Evolutionary conservation across 2,329 filamentous ascomycete genomes (phyloP).

Genomic region (Penicillium palitans): DNA sequence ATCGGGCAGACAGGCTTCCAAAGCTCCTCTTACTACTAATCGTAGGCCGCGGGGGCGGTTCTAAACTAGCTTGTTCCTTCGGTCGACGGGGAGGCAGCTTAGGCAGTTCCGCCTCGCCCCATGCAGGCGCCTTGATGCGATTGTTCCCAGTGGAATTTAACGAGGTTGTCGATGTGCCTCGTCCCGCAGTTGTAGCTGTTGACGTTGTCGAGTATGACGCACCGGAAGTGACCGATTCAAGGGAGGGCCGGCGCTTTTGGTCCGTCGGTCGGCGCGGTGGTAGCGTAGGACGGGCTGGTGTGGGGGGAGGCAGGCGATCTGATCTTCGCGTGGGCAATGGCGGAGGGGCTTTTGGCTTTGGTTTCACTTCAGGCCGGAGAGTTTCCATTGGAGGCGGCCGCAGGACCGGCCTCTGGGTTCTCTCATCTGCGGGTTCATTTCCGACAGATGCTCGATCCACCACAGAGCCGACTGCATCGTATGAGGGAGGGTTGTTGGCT

Average conservation of each 20-base stretch:
- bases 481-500: slow-evolving; percentile 37
- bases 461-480: slow-evolving; percentile 34
- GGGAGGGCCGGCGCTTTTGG: slow-evolving; percentile 42
- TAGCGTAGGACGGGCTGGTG: slow-evolving; percentile 43
- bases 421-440: slow-evolving; percentile 30
- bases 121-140: slow-evolving; percentile 56
- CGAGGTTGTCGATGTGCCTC: slow-evolving; percentile 36
- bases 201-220: slow-evolving; percentile 51
- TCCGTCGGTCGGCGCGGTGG: slow-evolving; percentile 48
- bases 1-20: slow-evolving; percentile 16
- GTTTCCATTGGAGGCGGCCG: slow-evolving; percentile 27
- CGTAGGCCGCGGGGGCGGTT: slow-evolving; percentile 27
- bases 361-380: slow-evolving; percentile 27
- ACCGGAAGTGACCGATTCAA: slow-evolving; percentile 56
- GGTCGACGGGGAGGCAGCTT: slow-evolving; percentile 53
- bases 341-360: slow-evolving; percentile 41
- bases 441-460: slow-evolving; percentile 26
- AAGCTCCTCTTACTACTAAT: slow-evolving; percentile 19
- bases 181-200: slow-evolving; percentile 43
- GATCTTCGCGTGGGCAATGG: slow-evolving; percentile 48
- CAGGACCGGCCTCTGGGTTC: slow-evolving; percentile 26
- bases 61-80: slow-evolving; percentile 28
- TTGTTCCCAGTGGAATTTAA: slow-evolving; percentile 31
- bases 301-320: slow-evolving; percentile 22
- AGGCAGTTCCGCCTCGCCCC: slow-evolving; percentile 56